Base-by-base conservation (phyloP, 108 stramenopile genomes). In the Parmales sp. region DNA sequence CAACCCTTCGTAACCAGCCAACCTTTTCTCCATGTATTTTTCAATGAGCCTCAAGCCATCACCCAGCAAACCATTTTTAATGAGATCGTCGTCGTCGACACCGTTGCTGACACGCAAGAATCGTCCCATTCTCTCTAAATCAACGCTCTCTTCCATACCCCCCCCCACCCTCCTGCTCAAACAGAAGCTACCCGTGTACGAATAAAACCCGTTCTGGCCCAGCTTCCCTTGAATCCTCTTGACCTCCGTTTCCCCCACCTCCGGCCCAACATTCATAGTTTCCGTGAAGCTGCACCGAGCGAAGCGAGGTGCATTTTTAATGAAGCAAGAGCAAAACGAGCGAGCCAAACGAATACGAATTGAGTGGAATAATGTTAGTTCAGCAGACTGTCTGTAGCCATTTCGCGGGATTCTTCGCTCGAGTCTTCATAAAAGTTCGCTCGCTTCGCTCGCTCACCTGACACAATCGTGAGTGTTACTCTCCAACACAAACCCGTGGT, bases 401-500 rank as follows among this genome's bases (percentile, higher is more conserved):
- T n/a, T n/a, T n/a, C n/a, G n/a, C n/a, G n/a, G n/a, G n/a, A n/a
- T n/a, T n/a, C n/a, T n/a, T n/a, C n/a, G n/a, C n/a, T n/a, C n/a
- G n/a, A n/a, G n/a, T n/a, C n/a, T n/a, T n/a, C n/a, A n/a, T n/a
- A n/a, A n/a, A n/a, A n/a, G n/a, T n/a, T n/a, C n/a, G n/a, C n/a
- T n/a, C n/a, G n/a, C n/a, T n/a, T n/a, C n/a, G n/a, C n/a, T n/a
- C n/a, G n/a, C n/a, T n/a, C n/a, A n/a, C n/a, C n/a, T n/a, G n/a
- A n/a, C n/a, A n/a, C n/a, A 87, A 69, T 83, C 83, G 25, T 81
- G 64, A 41, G 65, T 31, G 45, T 85, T 87, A 28, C 67, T 50
- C 38, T 75, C 69, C 19, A 88, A 72, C 19, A 75, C 29, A 39
- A 89, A 89, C 45, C 88, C 88, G 66, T 89, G 88, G 67, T 81